Evolutionary conservation across 1,284 basidiomycete species (phyloP).

Genomic region (Cryptococcus sp.): DNA sequence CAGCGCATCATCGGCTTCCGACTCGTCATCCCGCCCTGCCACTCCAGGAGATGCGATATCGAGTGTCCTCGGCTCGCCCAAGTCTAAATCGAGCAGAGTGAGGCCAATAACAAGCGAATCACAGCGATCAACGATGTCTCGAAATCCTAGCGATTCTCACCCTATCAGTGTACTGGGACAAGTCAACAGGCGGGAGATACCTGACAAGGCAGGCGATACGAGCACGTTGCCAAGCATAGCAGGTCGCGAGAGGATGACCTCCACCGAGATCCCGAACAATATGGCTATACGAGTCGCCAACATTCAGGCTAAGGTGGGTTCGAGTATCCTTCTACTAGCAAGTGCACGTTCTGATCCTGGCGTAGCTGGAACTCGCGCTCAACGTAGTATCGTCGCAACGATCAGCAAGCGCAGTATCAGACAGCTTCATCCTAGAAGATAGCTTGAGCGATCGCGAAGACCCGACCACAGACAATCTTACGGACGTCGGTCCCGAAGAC

Average conservation of each 20-base stretch:
- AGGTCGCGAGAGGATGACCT: conserved; percentile 9
- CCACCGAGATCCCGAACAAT: conserved; percentile 4
- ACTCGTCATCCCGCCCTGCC: conserved; percentile 8
- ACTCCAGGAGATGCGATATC: conserved; percentile 5
- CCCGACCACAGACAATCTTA: too few species aligned
- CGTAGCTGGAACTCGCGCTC: conserved; percentile 20
- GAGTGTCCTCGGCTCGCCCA: neutral
- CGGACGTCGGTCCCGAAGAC: too few species aligned
- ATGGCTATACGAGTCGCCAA: conserved; percentile 24
- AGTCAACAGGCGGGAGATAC: conserved; percentile 2
- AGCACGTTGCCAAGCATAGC: conserved; percentile 2
- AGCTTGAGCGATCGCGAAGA: conserved; percentile 10
- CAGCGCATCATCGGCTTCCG: neutral
- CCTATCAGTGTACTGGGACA: conserved; percentile 19
- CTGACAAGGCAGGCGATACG: neutral
- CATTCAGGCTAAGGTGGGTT: conserved; percentile 31
- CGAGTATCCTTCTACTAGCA: neutral
- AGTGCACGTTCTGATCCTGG: neutral
- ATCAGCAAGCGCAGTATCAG: conserved; percentile 6
- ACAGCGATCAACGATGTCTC: neutral
- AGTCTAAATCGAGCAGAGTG: neutral
- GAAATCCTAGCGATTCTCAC: conserved; percentile 6
- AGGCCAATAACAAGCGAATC: conserved; percentile 9
- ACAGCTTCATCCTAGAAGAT: neutral
- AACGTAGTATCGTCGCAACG: conserved; percentile 15